phyloP scores from a whole-genome alignment of 768 basidiomycete species.

The Hygrophorus pudorinus region DNA sequence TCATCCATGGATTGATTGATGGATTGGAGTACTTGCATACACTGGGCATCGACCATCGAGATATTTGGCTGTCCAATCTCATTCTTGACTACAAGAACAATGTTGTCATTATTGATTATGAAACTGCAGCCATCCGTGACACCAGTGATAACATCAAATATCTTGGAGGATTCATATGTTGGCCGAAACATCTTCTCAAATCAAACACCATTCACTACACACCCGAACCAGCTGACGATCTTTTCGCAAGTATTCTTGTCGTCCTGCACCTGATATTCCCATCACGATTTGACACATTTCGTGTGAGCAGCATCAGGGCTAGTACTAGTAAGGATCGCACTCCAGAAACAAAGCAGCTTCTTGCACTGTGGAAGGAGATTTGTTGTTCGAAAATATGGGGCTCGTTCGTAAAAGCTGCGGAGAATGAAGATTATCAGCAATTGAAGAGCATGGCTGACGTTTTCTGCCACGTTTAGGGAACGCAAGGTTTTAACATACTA shows the following conservation, averaged over 20 bases:
- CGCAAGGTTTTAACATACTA: too few relatives aligned
- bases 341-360: constrained; percentile 4
- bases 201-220: background rate
- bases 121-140: background rate
- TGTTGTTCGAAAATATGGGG: background rate
- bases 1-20: background rate
- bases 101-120: too few relatives aligned
- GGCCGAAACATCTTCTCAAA: constrained; percentile 3
- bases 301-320: background rate
- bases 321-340: background rate
- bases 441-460: constrained; percentile 4
- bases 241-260: constrained; percentile 1
- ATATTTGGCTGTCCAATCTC: constrained; percentile 2
- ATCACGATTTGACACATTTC: constrained; percentile 2
- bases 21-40: constrained; percentile 2
- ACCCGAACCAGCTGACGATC: constrained; percentile 2
- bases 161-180: background rate
- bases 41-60: background rate
- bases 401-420: too few relatives aligned
- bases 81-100: background rate
- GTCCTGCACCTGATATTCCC: constrained; percentile 4
- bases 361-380: constrained; percentile 1
- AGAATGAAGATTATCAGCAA: background rate
- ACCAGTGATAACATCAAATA: background rate
- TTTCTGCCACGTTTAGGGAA: constrained; percentile 4